Conservation (phyloP, 2,329 filamentous ascomycete genomes). For the Fusarium pilosicola region DNA sequence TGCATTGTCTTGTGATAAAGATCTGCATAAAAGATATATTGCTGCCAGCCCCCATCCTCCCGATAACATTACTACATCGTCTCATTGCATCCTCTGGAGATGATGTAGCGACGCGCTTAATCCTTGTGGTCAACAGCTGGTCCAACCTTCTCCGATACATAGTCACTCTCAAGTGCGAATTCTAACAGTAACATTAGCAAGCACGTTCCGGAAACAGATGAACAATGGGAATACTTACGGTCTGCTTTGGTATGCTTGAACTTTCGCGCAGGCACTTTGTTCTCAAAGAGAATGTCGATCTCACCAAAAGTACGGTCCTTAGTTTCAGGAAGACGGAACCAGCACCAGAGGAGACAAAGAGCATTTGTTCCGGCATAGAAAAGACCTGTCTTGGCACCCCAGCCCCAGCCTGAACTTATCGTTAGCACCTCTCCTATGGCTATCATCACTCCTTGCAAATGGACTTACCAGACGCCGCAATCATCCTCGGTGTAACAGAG, state of each 20-base stretch:
- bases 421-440: background rate
- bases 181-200: background rate
- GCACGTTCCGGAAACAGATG: rapidly evolving
- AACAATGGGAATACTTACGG: background rate
- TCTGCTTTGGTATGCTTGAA: constrained; percentile 45
- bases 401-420: background rate
- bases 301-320: constrained; percentile 45
- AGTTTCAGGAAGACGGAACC: constrained; percentile 46
- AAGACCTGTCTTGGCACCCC: constrained; percentile 53
- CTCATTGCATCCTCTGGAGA: too few species aligned
- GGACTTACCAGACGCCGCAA: constrained; percentile 15
- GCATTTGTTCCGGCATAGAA: constrained; percentile 46
- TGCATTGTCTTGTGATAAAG: too few species aligned
- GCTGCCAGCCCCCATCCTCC: too few species aligned
- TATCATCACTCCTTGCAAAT: background rate
- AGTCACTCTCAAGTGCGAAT: background rate
- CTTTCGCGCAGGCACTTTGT: constrained; percentile 36
- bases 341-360: constrained; percentile 53
- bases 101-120: rapidly evolving
- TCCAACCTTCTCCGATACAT: background rate
- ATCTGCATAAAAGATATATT: too few species aligned
- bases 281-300: constrained; percentile 43
- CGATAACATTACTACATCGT: too few species aligned
- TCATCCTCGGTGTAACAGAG: constrained; percentile 50
- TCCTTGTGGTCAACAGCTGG: background rate